phyloP scores from a whole-genome alignment of 352 stramenopile species.

The Phytophthora pistaciae region DNA sequence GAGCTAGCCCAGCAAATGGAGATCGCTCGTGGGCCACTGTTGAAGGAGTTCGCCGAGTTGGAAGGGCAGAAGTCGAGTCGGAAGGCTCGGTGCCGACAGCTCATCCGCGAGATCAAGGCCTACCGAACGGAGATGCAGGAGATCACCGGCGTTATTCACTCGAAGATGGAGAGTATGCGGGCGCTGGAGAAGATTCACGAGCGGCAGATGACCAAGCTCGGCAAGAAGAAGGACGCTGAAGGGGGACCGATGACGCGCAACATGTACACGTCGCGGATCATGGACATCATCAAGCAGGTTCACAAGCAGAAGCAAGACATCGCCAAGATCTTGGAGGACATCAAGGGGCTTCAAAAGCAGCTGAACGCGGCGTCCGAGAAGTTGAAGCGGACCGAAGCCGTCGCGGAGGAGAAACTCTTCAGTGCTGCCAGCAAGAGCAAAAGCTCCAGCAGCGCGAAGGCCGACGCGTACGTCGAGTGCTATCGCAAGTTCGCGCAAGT shows the following conservation, averaged over 20 bases:
- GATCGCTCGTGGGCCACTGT: conserved; percentile 48
- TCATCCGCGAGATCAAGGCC: conserved; percentile 75
- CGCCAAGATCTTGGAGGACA: conserved; percentile 82
- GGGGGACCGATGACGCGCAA: conserved; percentile 58
- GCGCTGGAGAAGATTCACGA: conserved; percentile 69
- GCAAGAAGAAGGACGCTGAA: conserved; percentile 24
- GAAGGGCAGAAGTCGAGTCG: conserved; percentile 52
- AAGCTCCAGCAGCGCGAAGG: conserved; percentile 28
- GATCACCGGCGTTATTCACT: conserved; percentile 68
- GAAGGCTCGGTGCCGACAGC: conserved; percentile 62
- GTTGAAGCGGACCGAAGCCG: conserved; percentile 84
- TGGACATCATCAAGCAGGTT: conserved; percentile 93
- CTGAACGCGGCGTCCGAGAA: conserved; percentile 81
- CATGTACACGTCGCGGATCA: conserved; percentile 90
- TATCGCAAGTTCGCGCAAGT: conserved; percentile 88
- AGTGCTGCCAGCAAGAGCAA: conserved; percentile 58
- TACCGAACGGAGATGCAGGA: conserved; percentile 73
- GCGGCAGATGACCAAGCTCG: conserved; percentile 31
- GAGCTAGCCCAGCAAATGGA: conserved; percentile 68
- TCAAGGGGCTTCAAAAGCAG: conserved; percentile 81
- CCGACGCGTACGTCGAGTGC: conserved; percentile 73
- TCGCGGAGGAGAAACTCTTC: conserved; percentile 89
- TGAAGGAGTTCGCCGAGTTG: conserved; percentile 57
- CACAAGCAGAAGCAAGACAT: conserved; percentile 92
- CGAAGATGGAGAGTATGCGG: conserved; percentile 70